Evolutionary conservation across 768 basidiomycete genomes (phyloP).

Genomic region (Amanita subjunquillea): DNA sequence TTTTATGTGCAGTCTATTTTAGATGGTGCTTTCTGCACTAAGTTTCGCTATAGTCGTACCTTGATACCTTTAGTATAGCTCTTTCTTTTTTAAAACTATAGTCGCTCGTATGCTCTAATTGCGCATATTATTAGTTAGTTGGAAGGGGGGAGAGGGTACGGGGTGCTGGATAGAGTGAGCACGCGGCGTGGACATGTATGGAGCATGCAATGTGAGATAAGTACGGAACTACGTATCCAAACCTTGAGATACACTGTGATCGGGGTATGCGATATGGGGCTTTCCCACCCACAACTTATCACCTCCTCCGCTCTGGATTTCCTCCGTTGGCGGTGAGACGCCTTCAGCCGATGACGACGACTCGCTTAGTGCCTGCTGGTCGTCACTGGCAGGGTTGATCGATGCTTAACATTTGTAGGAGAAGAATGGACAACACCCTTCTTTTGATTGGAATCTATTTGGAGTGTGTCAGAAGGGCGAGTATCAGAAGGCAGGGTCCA

Average conservation of each 20-base stretch:
- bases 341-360: no score
- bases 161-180: background rate
- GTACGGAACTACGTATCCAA: background rate
- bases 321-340: no score
- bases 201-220: background rate
- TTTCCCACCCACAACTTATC: no score
- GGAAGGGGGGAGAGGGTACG: background rate
- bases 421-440: no score
- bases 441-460: no score
- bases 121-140: background rate
- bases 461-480: no score
- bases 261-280: background rate
- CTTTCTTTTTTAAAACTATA: background rate
- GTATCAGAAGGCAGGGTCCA: no score
- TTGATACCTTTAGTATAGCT: background rate
- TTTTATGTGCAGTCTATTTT: background rate
- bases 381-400: no score
- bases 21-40: background rate
- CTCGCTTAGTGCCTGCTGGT: no score
- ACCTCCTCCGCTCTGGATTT: no score
- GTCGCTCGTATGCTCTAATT: slow-evolving; percentile 1
- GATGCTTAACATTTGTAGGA: no score
- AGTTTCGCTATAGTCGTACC: background rate
- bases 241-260: background rate
- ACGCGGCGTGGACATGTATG: background rate